phyloP scores from a whole-genome alignment of 306 rosid genomes.

The Gillenia trifoliata region DNA sequence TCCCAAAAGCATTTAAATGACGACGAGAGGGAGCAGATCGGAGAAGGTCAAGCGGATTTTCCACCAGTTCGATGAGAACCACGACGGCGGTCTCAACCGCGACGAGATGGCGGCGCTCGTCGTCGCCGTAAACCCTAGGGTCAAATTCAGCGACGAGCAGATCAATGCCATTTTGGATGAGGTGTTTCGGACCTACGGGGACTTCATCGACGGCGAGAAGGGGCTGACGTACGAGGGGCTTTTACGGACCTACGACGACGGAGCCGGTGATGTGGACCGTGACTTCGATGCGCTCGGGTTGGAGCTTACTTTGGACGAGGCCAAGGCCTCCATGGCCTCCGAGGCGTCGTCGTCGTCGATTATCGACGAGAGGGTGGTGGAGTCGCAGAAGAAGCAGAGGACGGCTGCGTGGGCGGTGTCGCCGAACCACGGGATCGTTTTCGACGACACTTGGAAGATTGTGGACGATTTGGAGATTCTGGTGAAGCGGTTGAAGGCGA shows the following conservation, averaged over 20 bases:
- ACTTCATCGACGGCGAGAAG: conserved; percentile 80
- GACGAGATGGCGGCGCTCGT: conserved; percentile 96
- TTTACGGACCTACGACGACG: conserved; percentile 90
- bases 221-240: conserved; percentile 91
- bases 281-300: conserved; percentile 92
- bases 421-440: conserved; percentile 90
- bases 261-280: conserved; percentile 96
- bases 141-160: conserved; percentile 95
- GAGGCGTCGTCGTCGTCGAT: conserved; percentile 88
- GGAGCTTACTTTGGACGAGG: conserved; percentile 54
- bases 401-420: conserved; percentile 98
- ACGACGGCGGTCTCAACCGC: conserved; percentile 80
- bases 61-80: conserved; percentile 74
- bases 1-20: conserved; percentile 35
- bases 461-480: conserved; percentile 93
- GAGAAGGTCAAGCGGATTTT: conserved; percentile 94
- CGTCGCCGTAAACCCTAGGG: conserved; percentile 98
- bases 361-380: conserved; percentile 63
- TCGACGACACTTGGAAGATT: conserved; percentile 95
- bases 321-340: conserved; percentile 32
- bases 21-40: conserved; percentile 95
- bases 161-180: conserved; percentile 96
- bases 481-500: conserved; percentile 71
- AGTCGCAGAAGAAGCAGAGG: conserved; percentile 94
- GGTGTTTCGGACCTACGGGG: conserved; percentile 82